phyloP scores from a whole-genome alignment of 805 yeast genomes.

The Wickerhamiella sergipiensis region DNA sequence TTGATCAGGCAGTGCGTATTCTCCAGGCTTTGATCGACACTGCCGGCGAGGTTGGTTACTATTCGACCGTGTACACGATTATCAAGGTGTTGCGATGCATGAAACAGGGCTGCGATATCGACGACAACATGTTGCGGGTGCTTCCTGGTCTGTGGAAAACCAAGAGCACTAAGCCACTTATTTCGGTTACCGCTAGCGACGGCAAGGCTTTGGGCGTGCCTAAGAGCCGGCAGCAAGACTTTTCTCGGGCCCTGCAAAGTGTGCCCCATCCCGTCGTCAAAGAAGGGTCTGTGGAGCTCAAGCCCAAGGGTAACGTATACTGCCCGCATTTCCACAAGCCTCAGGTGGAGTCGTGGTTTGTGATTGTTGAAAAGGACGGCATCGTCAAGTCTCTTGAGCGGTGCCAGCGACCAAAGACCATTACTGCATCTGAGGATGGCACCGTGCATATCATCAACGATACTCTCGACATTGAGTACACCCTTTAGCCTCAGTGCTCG shows the following conservation, averaged over 20 bases:
- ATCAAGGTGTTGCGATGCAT: conserved; percentile 69
- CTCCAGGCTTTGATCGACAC: conserved; percentile 87
- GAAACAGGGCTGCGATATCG: conserved; percentile 44
- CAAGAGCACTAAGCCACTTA: conserved; percentile 16
- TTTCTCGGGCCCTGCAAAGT: conserved; percentile 37
- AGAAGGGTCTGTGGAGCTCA: conserved; percentile 29
- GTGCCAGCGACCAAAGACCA: conserved; percentile 42
- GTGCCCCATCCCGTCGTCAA: conserved; percentile 43
- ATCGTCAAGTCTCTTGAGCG: conserved; percentile 59
- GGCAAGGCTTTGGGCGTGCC: conserved; percentile 27
- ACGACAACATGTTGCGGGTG: conserved; percentile 11
- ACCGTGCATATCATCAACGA: conserved; percentile 15
- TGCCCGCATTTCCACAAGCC: conserved; percentile 77
- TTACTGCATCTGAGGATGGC: conserved; percentile 7
- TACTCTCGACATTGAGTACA: conserved; percentile 17
- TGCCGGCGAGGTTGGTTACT: conserved; percentile 68
- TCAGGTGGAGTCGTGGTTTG: conserved; percentile 91
- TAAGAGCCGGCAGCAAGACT: conserved; percentile 32
- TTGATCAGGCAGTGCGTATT: conserved; percentile 90
- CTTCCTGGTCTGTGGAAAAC: conserved; percentile 13
- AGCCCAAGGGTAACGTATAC: conserved; percentile 43
- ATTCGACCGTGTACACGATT: conserved; percentile 45
- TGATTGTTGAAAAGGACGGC: conserved; percentile 38
- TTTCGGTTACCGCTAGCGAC: neutral
- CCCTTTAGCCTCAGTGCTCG: conserved; percentile 2